These are phyloP conservation scores for Penicillium brasilianum DNA, from an alignment of 2,329 filamentous ascomycete species.

Conservation along the genomic window DNA sequence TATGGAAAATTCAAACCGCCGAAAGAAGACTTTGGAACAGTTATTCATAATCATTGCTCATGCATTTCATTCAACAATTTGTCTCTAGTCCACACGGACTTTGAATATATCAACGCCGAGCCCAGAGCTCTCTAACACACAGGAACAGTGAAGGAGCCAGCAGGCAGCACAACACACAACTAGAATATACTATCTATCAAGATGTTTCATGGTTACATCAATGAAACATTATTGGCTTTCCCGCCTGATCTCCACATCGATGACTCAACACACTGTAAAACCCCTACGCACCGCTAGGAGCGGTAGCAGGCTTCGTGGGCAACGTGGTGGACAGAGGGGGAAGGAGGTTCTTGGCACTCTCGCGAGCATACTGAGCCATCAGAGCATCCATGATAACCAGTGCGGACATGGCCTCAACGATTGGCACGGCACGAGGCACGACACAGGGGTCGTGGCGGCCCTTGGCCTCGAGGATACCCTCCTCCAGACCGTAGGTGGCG, in stretches of 20 bases:
- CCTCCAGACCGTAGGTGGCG: constrained; percentile 74
- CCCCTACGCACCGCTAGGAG: constrained; percentile 23
- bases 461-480: constrained; percentile 85
- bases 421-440: constrained; percentile 78
- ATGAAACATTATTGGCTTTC: not conserved
- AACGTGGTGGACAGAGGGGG: constrained; percentile 48
- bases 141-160: not conserved
- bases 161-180: not conserved
- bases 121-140: not conserved
- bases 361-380: constrained; percentile 75
- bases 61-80: constrained; percentile 26
- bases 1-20: too few species aligned
- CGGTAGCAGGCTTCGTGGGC: constrained; percentile 41
- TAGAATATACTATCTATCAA: not conserved
- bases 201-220: not conserved
- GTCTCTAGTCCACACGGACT: constrained; percentile 10
- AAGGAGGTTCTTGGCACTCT: constrained; percentile 54
- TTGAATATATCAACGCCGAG: constrained; percentile 10
- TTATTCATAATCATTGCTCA: constrained; percentile 23
- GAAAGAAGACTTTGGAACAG: too few species aligned
- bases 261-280: not conserved
- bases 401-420: constrained; percentile 82
- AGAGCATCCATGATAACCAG: constrained; percentile 86
- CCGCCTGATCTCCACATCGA: not conserved
- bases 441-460: constrained; percentile 94